Percentiles rank a stretch among this genome's conserved stretches.
phyloP scores from a whole-genome alignment of 306 rosid genomes.

The Crotalaria pallida region DNA sequence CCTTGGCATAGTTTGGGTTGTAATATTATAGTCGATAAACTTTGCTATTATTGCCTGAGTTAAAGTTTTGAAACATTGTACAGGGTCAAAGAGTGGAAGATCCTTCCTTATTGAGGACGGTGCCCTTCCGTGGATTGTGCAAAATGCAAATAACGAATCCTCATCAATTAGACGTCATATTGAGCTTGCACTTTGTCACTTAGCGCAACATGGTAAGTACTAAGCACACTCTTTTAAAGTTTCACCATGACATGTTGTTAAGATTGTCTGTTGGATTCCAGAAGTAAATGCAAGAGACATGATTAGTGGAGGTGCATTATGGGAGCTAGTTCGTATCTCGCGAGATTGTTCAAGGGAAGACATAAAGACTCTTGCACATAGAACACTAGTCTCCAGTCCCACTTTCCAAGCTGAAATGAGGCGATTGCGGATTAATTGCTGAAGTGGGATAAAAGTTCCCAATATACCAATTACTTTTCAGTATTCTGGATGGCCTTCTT shows the following conservation, averaged over 20 bases:
- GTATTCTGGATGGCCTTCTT: slow-evolving; percentile 8
- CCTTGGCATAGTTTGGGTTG: slow-evolving; percentile 4
- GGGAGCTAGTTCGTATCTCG: slow-evolving; percentile 91
- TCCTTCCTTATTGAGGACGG: slow-evolving; percentile 94
- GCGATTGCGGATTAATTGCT: slow-evolving; percentile 55
- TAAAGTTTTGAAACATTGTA: slow-evolving; percentile 17
- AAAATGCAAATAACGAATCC: slow-evolving; percentile 89
- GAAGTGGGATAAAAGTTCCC: slow-evolving; percentile 23
- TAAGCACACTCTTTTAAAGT: neutral
- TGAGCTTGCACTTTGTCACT: slow-evolving; percentile 95
- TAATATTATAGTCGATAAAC: neutral
- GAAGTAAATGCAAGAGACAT: slow-evolving; percentile 91
- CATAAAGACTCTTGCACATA: slow-evolving; percentile 85
- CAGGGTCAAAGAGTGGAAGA: slow-evolving; percentile 77
- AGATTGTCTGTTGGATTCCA: slow-evolving; percentile 36
- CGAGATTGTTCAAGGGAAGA: slow-evolving; percentile 93
- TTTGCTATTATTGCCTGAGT: neutral
- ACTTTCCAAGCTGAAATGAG: slow-evolving; percentile 82
- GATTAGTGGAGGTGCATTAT: slow-evolving; percentile 83
- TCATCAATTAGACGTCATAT: slow-evolving; percentile 85
- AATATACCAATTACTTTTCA: neutral
- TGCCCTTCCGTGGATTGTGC: slow-evolving; percentile 94
- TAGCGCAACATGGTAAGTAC: slow-evolving; percentile 86
- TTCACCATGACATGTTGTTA: slow-evolving; percentile 1
- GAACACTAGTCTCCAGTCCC: slow-evolving; percentile 72